Conservation (phyloP, 495 filamentous ascomycete species). For the Aspergillus wentii region DNA sequence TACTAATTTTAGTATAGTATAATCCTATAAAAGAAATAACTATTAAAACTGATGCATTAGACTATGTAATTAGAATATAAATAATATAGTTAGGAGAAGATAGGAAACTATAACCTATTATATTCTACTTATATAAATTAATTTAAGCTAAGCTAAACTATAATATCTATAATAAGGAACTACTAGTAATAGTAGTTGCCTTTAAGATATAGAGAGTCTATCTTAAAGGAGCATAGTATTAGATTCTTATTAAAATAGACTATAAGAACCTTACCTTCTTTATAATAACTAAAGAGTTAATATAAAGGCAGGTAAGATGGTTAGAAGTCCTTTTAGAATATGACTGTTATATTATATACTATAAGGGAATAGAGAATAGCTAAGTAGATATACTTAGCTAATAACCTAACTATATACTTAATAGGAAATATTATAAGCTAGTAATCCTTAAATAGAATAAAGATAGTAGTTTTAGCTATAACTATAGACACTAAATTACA, state of each 20-base stretch:
- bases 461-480: constrained; percentile 6
- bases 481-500: not conserved
- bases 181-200: constrained; percentile 3
- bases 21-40: not conserved
- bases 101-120: not conserved
- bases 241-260: constrained; percentile 12
- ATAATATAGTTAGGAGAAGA: not conserved
- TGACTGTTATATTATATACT: constrained; percentile 12
- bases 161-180: constrained; percentile 2
- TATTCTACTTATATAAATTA: constrained; percentile 1
- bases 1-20: not conserved
- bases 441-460: constrained; percentile 7
- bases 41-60: constrained; percentile 1
- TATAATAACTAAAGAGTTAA: constrained; percentile 12
- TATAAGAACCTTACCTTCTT: constrained; percentile 17
- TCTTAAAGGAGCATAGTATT: constrained; percentile 5
- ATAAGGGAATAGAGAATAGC: constrained; percentile 9
- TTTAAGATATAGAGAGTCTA: constrained; percentile 6
- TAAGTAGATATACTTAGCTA: constrained; percentile 7
- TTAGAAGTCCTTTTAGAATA: constrained; percentile 5
- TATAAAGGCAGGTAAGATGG: constrained; percentile 7
- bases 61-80: not conserved
- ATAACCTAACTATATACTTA: constrained; percentile 8
- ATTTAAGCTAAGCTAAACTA: not conserved
- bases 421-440: constrained; percentile 4